phyloP scores from a whole-genome alignment of 2,329 filamentous ascomycete species.

The Botrytis fragariae region DNA sequence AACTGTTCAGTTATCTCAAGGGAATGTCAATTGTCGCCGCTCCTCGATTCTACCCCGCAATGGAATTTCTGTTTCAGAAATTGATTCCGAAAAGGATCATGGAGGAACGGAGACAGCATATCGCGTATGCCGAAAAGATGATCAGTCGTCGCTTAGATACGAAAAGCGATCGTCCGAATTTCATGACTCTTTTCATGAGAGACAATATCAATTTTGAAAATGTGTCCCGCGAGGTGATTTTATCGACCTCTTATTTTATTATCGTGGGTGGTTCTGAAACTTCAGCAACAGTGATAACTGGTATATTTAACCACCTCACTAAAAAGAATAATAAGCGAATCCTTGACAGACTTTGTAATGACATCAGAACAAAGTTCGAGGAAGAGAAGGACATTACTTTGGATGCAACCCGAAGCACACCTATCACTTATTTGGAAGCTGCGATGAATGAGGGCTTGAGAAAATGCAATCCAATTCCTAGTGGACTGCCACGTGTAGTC shows the following conservation, averaged over 20 bases:
- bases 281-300: constrained; percentile 24
- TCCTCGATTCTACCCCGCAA: constrained; percentile 23
- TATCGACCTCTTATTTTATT: constrained; percentile 11
- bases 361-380: constrained; percentile 43
- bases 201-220: constrained; percentile 28
- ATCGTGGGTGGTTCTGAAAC: constrained; percentile 23
- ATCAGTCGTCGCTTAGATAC: constrained; percentile 16
- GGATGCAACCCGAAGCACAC: constrained; percentile 27
- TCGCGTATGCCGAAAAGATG: constrained; percentile 26
- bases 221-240: constrained; percentile 17
- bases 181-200: constrained; percentile 34
- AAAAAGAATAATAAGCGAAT: constrained; percentile 34
- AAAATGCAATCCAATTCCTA: constrained; percentile 10
- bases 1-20: constrained; percentile 32
- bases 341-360: constrained; percentile 38
- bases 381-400: constrained; percentile 40
- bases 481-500: constrained; percentile 2
- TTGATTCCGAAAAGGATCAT: constrained; percentile 15
- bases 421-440: not conserved
- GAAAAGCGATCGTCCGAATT: constrained; percentile 38
- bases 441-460: constrained; percentile 8
- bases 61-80: constrained; percentile 20
- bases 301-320: constrained; percentile 29
- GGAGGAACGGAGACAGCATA: constrained; percentile 24
- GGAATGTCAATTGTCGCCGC: constrained; percentile 25